Percentiles rank a stretch among this genome's conserved stretches.
These are phyloP conservation scores for Colletotrichum spinosum DNA, from an alignment of 2,329 filamentous ascomycete species.

Conservation along the genomic window DNA sequence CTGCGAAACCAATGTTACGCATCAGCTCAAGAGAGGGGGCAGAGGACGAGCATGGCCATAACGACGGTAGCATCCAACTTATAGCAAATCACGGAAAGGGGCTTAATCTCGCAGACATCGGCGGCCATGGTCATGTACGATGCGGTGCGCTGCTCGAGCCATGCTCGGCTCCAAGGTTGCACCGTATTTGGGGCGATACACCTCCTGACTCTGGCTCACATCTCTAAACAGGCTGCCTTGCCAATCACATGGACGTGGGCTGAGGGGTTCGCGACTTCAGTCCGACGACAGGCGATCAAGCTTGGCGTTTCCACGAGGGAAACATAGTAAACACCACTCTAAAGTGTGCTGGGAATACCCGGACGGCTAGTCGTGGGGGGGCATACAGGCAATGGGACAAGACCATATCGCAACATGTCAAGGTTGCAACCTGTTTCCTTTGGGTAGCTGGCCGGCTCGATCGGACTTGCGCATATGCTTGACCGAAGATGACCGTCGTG, in stretches of 20 bases:
- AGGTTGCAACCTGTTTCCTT: constrained; percentile 22
- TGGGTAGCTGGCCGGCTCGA: constrained; percentile 7
- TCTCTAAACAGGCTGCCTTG: constrained; percentile 2
- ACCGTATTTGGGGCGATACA: neutral
- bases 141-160: constrained; percentile 1
- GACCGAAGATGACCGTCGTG: constrained; percentile 7
- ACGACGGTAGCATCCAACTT: neutral
- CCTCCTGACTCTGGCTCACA: constrained; percentile 21
- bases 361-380: neutral
- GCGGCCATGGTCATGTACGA: neutral
- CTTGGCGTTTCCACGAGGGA: constrained; percentile 15
- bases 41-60: neutral
- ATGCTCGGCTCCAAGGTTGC: neutral
- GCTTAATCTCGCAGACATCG: constrained; percentile 1
- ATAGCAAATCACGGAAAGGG: constrained; percentile 5
- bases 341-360: neutral
- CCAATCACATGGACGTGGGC: constrained; percentile 6
- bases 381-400: constrained; percentile 10
- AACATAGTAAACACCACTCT: neutral
- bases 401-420: constrained; percentile 28
- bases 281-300: constrained; percentile 14
- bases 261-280: constrained; percentile 16
- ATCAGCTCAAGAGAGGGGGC: neutral
- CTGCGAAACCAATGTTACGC: neutral
- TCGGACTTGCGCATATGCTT: constrained; percentile 23